Percentiles rank a stretch among this genome's conserved stretches.
These are phyloP conservation scores for Pyrenula aspistea DNA, from an alignment of 495 filamentous ascomycete species.

Conservation along the genomic window DNA sequence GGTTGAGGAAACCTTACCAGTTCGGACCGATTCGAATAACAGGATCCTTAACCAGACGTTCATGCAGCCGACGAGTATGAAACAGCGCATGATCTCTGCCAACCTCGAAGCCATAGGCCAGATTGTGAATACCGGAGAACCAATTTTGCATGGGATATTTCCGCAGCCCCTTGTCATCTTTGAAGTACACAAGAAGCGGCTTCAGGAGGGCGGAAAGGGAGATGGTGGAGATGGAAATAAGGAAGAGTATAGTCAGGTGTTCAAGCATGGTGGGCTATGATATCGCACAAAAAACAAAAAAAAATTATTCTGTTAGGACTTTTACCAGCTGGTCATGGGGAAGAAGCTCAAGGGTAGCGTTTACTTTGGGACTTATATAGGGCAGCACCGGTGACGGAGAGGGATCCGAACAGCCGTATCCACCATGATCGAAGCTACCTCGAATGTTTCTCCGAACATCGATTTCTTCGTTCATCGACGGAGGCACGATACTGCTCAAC, in stretches of 20 bases:
- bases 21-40: slow-evolving; percentile 19
- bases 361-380: too few relatives aligned
- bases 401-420: too few relatives aligned
- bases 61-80: slow-evolving; percentile 21
- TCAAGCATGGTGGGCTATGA: neutral
- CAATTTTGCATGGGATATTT: slow-evolving; percentile 19
- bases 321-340: too few relatives aligned
- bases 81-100: slow-evolving; percentile 8
- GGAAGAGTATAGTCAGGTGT: neutral
- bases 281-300: too few relatives aligned
- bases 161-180: slow-evolving; percentile 21
- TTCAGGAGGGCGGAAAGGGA: neutral
- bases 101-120: slow-evolving; percentile 15
- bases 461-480: too few relatives aligned
- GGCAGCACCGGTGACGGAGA: too few relatives aligned
- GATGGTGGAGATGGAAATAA: neutral
- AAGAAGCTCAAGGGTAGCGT: too few relatives aligned
- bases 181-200: slow-evolving; percentile 11
- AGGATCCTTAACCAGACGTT: slow-evolving; percentile 15
- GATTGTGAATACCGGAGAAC: slow-evolving; percentile 18
- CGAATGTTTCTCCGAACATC: too few relatives aligned
- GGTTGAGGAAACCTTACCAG: slow-evolving; percentile 11
- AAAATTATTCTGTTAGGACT: too few relatives aligned
- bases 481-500: too few relatives aligned
- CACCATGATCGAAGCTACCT: too few relatives aligned